These are phyloP conservation scores for Amphichorda felina DNA, from an alignment of 2,329 filamentous ascomycete genomes.

Conservation along the genomic window DNA sequence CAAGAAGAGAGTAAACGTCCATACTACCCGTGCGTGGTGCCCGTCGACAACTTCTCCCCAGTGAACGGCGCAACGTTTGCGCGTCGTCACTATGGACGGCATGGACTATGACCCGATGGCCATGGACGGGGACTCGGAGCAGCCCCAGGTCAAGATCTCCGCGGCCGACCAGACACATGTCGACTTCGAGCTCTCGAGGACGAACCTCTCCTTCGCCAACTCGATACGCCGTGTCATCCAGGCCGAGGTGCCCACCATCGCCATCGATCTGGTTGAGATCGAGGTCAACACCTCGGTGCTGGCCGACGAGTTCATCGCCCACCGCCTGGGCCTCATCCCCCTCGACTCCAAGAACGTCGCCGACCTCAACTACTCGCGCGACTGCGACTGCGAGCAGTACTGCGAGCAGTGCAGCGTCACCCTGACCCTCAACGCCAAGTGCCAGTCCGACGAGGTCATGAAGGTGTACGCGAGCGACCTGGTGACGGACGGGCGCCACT, in stretches of 20 bases:
- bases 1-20: too few species aligned
- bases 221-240: constrained; percentile 83
- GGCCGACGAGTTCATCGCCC: constrained; percentile 89
- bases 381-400: constrained; percentile 93
- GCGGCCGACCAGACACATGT: constrained; percentile 70
- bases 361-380: constrained; percentile 73
- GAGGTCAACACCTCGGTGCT: constrained; percentile 91
- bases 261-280: constrained; percentile 90
- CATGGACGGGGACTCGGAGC: constrained; percentile 45
- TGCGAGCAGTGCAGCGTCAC: constrained; percentile 87
- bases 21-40: background rate
- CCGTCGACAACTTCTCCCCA: background rate
- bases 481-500: constrained; percentile 55
- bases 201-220: constrained; percentile 88
- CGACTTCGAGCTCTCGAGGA: constrained; percentile 83
- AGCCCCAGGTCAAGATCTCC: constrained; percentile 47
- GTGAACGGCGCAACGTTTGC: constrained; percentile 5
- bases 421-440: constrained; percentile 74
- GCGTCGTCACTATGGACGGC: constrained; percentile 20
- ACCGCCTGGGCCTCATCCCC: constrained; percentile 82
- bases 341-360: constrained; percentile 77
- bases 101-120: constrained; percentile 52
- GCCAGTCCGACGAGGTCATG: constrained; percentile 78
- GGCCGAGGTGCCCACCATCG: constrained; percentile 86
- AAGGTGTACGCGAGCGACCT: constrained; percentile 89